Base-by-base conservation (phyloP, 768 basidiomycete genomes). In the Amanita pseudoporphyria region DNA sequence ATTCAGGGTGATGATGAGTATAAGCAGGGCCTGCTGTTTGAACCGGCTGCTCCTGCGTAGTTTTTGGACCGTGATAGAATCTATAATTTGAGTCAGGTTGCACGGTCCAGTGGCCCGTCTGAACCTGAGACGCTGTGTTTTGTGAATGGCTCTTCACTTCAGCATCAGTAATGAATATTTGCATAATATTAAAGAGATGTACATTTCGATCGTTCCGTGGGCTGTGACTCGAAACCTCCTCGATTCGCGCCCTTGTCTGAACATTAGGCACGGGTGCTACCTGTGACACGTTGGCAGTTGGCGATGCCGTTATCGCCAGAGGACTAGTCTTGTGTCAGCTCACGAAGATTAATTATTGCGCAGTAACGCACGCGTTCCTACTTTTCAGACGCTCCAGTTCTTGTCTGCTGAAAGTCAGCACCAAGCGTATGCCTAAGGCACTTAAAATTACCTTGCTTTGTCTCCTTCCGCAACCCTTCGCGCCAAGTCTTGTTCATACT, bases 401-500 rank as follows among this genome's bases (percentile, higher is more conserved):
- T 14, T 26, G 38, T 38, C 47, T 50, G 26, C 30, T 16, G 48
- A 54, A 43, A 4, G 24, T 52, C 39, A 33, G 6, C 19, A 6
- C 21, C 12, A 16, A 9, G 9, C n/a, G 18, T 16, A 24, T 24
- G 18, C 1, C 13, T 5, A 4, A 24, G 14, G 13, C 16, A 39
- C 18, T 12, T 13, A 53, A 59, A 53, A 49, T 55, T 51, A 62
- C 77, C 68, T 64, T 33, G 77, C 78, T 47, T 71, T 61, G 16
- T 69, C 64, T 1, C 77, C 79, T 16, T 71, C 71, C 33, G 63
- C 59, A 6, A 72, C 60, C 55, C 63, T 63, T 53, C 60, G 57
- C 52, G 64, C 49, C 21, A 73, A 58, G 42, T 73, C 63, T 47
- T 58, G 56, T 43, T 64, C 49, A 30, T 63, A 49, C 21, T 54